Evolutionary conservation across 176 grass and related monocot genomes (phyloP), one percentile per base, ranked within the genome.

Genomic region (Triticum urartu): DNA sequence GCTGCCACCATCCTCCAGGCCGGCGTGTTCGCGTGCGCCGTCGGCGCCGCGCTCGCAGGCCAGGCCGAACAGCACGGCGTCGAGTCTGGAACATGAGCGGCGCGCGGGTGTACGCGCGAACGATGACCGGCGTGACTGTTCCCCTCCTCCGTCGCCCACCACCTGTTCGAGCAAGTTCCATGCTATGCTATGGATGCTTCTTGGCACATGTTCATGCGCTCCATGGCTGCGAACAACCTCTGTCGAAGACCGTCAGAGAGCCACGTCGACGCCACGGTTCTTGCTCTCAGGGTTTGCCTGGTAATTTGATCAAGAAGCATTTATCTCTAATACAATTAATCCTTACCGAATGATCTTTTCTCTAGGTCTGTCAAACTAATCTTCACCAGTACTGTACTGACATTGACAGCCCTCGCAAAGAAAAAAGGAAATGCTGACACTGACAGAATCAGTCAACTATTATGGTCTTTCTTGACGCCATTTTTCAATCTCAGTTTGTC

Each of bases 241-340:
- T 90, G 48, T 94, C 90, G 7, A 92, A 84, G 79, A 94, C 92
- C n/a, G 76, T 74, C 42, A 92, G 80, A 68, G 78, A 67, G 79
- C 9, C 60, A 84, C 64, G 30, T 90, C 92, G 1, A 64, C 84
- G 3, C 95, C 3, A 64, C 86, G 3, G 78, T 91, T 76, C 86
- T 94, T 24, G 81, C 92, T 21, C 81, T 86, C 35, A 84, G 94
- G 86, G 92, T 97, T 25, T 82, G 42, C 11, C 33, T 12, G 28
- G 3, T 45, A 64, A 9, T 66, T 33, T 5, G 14, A 66, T 32
- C 64, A 26, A 26, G 4, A 71, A 39, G 4, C 18, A 52, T 52
- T 56, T 20, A 20, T 56, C 28, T 17, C 14, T 33, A 20, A 20
- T 34, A 58, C n/a, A 8, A 8, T 7, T 47, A 24, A 48, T 48